These are phyloP conservation scores for Misopates orontium DNA, from an alignment of 257 asterid species.

Conservation along the genomic window DNA sequence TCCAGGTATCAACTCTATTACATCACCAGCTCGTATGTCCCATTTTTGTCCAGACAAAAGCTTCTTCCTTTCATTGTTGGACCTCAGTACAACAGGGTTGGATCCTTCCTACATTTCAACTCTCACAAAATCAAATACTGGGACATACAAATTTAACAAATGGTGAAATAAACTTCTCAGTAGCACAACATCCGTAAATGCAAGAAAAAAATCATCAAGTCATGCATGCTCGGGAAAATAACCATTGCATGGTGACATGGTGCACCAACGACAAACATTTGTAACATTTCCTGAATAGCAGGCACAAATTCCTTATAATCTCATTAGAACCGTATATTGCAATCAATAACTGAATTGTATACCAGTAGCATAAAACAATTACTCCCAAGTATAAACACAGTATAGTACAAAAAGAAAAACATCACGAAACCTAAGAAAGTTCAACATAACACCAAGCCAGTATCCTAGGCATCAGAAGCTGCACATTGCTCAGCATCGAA, in stretches of 20 bases:
- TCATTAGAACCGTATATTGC: too few relatives aligned
- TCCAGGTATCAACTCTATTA: conserved; percentile 88
- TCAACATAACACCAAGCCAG: conserved; percentile 2
- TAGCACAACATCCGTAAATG: too few relatives aligned
- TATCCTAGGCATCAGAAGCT: conserved; percentile 4
- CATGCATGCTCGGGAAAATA: too few relatives aligned
- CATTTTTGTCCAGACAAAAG: conserved; percentile 65
- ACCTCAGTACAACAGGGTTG: conserved; percentile 79
- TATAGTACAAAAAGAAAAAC: background rate
- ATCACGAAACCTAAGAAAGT: background rate
- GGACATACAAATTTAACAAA: background rate
- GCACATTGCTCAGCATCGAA: conserved; percentile 14
- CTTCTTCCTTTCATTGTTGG: conserved; percentile 62
- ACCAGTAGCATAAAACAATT: too few relatives aligned
- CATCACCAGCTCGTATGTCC: conserved; percentile 62
- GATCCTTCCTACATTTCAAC: conserved; percentile 69
- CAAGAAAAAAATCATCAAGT: background rate
- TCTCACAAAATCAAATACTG: conserved; percentile 23
- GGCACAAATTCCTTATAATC: too few relatives aligned
- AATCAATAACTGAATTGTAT: too few relatives aligned
- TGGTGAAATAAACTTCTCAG: too few relatives aligned
- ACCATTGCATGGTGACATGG: too few relatives aligned
- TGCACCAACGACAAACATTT: too few relatives aligned
- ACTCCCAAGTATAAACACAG: too few relatives aligned
- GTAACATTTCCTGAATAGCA: too few relatives aligned